Evolutionary conservation across 768 basidiomycete genomes (phyloP), one percentile per base, ranked within the genome.

Genomic region (Symmetrospora coprosmae): DNA sequence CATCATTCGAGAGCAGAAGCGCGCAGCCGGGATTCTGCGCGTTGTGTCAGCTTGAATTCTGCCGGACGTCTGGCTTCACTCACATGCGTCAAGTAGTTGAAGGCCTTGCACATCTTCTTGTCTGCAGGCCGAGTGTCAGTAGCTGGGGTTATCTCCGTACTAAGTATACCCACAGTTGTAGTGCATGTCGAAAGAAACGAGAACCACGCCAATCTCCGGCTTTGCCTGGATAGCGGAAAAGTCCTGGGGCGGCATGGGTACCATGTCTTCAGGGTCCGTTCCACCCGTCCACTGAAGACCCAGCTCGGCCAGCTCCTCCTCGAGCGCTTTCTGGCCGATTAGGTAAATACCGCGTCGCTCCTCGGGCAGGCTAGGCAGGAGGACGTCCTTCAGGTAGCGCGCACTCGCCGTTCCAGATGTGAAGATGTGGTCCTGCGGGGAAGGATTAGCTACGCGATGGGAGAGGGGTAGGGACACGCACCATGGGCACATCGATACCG

Each of bases 241-340:
- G 62, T 63, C 61, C 46, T 61, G 61, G 4, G 33, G 37, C 27
- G 59, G 59, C 47, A 63, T 46, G 2, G 35, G 39, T 25, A 31
- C 21, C 16, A 34, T 46, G 25, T 63, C 38, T 41, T 63, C 60
- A 31, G 43, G 59, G n/a, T 63, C 61, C 19, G 43, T 61, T 3
- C 61, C 61, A 14, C 61, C 61, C 16, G 43, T 23, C 21, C 23
- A 63, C 6, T 14, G 34, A 23, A 63, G 28, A 62, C 41, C 61
- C 14, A 60, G 17, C 5, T 40, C 61, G 46, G 14, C 30, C 60
- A 63, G 28, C 35, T 63, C 61, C 8, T 61, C 59, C 27, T 56
- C 61, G 16, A 63, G 27, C 13, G 47, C 61, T 61, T 63, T 31
- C 45, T 63, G 60, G 21, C 61, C 61, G 4, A 63, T 63, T 6